Evolutionary conservation across 495 filamentous ascomycete genomes (phyloP).

Genomic region (Trichoderma parareesei): DNA sequence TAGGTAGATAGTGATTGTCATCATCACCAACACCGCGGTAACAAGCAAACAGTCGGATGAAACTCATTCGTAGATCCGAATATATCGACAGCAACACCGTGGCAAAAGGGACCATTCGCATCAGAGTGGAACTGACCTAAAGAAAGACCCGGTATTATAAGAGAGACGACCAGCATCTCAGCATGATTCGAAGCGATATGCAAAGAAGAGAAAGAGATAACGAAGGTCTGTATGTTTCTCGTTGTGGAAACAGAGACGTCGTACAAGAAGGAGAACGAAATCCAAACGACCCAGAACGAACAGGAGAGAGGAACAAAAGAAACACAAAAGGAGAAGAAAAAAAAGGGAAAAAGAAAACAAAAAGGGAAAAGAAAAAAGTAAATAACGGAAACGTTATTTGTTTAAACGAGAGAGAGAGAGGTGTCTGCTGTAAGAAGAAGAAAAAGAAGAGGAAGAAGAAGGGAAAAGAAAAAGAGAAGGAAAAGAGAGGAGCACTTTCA

Average conservation of each 20-base stretch:
- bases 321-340: neutral
- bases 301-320: neutral
- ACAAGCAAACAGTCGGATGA: no score
- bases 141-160: neutral
- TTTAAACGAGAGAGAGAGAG: neutral
- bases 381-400: neutral
- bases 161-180: constrained; percentile 10
- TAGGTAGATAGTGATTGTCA: neutral
- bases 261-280: neutral
- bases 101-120: constrained; percentile 14
- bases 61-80: neutral
- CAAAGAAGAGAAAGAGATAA: neutral
- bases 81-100: neutral
- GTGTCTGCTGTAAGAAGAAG: neutral
- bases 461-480: no score
- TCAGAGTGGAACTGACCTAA: constrained; percentile 14
- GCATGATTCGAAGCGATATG: neutral
- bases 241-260: neutral
- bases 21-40: neutral
- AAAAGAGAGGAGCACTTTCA: no score
- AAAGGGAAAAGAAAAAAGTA: neutral
- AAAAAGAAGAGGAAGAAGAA: no score
- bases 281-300: neutral
- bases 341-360: neutral
- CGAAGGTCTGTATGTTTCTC: neutral